A percentile compares a stretch with the other conserved stretches of the same genome.
These are phyloP conservation scores for Camelina laxa DNA, from an alignment of 345 rosid species.

Conservation along the genomic window DNA sequence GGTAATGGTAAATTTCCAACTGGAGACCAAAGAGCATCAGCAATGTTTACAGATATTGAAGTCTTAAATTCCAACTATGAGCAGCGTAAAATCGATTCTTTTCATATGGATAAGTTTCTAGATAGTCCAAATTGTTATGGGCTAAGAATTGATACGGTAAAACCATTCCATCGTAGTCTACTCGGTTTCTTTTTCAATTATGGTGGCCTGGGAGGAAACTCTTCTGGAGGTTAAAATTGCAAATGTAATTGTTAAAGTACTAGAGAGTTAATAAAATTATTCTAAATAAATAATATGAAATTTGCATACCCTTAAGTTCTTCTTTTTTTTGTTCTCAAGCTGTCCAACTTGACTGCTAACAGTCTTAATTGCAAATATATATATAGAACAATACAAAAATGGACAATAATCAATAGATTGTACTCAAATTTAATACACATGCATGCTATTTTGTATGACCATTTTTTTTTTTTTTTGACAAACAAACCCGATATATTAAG, in stretches of 20 bases:
- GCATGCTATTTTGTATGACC: too few relatives aligned
- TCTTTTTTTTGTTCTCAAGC: neutral
- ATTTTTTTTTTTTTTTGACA: too few relatives aligned
- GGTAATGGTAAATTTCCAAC: conserved; percentile 8
- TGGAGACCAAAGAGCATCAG: rapidly evolving
- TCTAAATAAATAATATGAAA: neutral
- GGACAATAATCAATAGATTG: too few relatives aligned
- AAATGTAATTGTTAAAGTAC: neutral
- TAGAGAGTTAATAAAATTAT: neutral
- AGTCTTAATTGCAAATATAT: neutral
- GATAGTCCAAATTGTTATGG: conserved; percentile 16
- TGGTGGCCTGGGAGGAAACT: neutral
- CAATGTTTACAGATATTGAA: neutral
- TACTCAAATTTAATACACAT: too few relatives aligned
- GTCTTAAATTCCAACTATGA: neutral
- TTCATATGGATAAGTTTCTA: neutral
- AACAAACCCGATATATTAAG: too few relatives aligned
- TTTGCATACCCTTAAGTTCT: neutral
- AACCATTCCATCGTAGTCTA: neutral
- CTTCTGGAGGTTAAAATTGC: neutral
- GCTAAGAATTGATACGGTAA: neutral
- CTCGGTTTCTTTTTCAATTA: neutral
- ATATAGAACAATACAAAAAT: too few relatives aligned
- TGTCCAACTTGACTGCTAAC: neutral
- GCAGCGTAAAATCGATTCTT: neutral